Percentiles rank a stretch among this genome's conserved stretches.
These are phyloP conservation scores for Populus simonii DNA, from an alignment of 345 rosid genomes.

Conservation along the genomic window DNA sequence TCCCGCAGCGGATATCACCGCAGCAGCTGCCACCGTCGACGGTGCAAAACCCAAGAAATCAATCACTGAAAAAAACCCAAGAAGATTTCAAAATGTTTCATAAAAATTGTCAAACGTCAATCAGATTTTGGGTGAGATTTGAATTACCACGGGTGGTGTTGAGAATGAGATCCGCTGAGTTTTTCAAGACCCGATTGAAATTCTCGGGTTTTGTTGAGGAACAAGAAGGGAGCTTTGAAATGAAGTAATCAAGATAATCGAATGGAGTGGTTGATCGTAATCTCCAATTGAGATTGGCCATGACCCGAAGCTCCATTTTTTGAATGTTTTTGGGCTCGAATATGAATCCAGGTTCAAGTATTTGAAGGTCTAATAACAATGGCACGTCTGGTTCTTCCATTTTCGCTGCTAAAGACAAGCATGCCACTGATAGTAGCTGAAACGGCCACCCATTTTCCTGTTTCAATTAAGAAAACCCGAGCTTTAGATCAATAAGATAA, in stretches of 20 bases:
- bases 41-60: conserved; percentile 54
- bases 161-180: conserved; percentile 53
- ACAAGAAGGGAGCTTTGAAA: conserved; percentile 30
- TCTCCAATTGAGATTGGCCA: conserved; percentile 53
- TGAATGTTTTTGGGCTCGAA: conserved; percentile 52
- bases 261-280: conserved; percentile 56
- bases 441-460: conserved; percentile 51
- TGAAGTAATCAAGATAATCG: conserved; percentile 47
- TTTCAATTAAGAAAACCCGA: not conserved
- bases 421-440: conserved; percentile 67
- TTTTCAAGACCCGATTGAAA: conserved; percentile 25
- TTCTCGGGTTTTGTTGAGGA: conserved; percentile 15
- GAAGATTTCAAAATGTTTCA: not conserved
- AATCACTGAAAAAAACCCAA: conserved; percentile 33
- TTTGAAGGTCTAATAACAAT: conserved; percentile 46
- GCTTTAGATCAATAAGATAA: not conserved
- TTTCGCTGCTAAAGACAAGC: conserved; percentile 66
- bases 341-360: conserved; percentile 47
- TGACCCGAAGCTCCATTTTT: conserved; percentile 57
- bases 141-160: conserved; percentile 51
- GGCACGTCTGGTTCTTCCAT: conserved; percentile 59
- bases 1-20: conserved; percentile 42
- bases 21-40: conserved; percentile 57
- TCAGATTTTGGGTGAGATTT: not conserved
- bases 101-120: not conserved